phyloP scores from a whole-genome alignment of 768 basidiomycete genomes.

The Hypholoma fasciculare region DNA sequence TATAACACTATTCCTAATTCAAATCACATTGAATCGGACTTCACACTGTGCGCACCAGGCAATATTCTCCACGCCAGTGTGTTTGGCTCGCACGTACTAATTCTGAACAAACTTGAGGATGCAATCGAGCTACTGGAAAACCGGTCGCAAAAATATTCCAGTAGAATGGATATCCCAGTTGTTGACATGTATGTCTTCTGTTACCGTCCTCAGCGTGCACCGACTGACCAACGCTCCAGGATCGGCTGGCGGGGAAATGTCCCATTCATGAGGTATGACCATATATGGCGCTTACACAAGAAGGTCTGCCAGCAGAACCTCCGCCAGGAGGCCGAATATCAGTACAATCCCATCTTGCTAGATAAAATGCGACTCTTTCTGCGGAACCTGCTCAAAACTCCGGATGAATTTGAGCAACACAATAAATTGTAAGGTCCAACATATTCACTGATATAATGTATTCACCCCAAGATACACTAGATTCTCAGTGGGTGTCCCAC shows the following conservation, averaged over 20 bases:
- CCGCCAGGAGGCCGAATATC: slow-evolving; percentile 23
- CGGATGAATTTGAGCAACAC: slow-evolving; percentile 11
- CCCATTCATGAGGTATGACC: slow-evolving; percentile 32
- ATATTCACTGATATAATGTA: neutral
- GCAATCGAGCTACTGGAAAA: neutral
- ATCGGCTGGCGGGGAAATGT: slow-evolving; percentile 37
- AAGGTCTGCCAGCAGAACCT: slow-evolving; percentile 36
- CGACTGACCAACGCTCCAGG: neutral
- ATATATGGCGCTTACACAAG: slow-evolving; percentile 36
- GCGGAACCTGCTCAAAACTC: slow-evolving; percentile 20
- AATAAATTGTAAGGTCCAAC: slow-evolving; percentile 9
- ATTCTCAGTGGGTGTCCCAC: neutral
- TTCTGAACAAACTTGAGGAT: neutral
- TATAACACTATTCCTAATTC: neutral
- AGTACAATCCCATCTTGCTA: slow-evolving; percentile 29
- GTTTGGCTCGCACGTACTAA: neutral
- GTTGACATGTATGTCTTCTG: neutral
- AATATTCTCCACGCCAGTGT: neutral
- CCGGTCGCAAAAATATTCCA: neutral
- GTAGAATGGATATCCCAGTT: neutral
- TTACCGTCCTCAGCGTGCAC: neutral
- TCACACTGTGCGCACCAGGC: neutral
- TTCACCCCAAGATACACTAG: neutral
- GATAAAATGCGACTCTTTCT: slow-evolving; percentile 29
- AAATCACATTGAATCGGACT: neutral